Evolutionary conservation across 2,329 filamentous ascomycete species (phyloP).

Genomic region (Paraphaeosphaeria sporulosa): DNA sequence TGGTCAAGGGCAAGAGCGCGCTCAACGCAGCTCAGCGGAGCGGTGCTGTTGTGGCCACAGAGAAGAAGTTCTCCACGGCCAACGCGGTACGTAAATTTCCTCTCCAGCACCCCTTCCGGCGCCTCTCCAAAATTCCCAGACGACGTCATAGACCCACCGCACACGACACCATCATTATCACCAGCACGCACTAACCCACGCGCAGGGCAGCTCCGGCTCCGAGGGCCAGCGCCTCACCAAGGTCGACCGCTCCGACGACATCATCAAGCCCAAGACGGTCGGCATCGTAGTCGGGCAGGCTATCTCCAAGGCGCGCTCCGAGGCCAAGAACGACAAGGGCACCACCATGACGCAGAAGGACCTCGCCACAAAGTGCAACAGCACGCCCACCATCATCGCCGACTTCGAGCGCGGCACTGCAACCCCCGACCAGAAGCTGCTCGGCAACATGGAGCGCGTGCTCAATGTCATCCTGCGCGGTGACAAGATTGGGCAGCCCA

Average conservation of each 20-base stretch:
- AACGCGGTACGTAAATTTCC: conserved; percentile 72
- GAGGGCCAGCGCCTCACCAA: conserved; percentile 97
- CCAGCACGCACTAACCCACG: conserved; percentile 18
- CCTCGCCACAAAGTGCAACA: conserved; percentile 87
- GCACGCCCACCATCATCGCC: conserved; percentile 78
- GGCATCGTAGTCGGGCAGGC: conserved; percentile 81
- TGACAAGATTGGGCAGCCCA: conserved; percentile 82
- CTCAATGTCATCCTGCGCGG: conserved; percentile 90
- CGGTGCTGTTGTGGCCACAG: conserved; percentile 78
- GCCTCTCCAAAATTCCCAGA: background rate
- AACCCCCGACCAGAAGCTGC: conserved; percentile 82
- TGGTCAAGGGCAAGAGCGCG: conserved; percentile 82
- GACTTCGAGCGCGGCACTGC: conserved; percentile 85
- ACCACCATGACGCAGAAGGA: conserved; percentile 86
- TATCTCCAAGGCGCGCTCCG: conserved; percentile 80
- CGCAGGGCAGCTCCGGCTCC: conserved; percentile 50
- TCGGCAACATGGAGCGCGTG: conserved; percentile 79
- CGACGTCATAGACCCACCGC: conserved; percentile 13
- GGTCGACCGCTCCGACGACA: conserved; percentile 96
- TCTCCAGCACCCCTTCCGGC: background rate
- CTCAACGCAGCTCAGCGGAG: conserved; percentile 89
- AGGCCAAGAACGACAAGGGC: conserved; percentile 79
- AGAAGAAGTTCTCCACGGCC: conserved; percentile 86
- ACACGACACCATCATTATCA: background rate
- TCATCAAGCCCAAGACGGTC: conserved; percentile 91